phyloP scores from a whole-genome alignment of 164 flowering plant genomes.

The Nelumbo lutea region DNA sequence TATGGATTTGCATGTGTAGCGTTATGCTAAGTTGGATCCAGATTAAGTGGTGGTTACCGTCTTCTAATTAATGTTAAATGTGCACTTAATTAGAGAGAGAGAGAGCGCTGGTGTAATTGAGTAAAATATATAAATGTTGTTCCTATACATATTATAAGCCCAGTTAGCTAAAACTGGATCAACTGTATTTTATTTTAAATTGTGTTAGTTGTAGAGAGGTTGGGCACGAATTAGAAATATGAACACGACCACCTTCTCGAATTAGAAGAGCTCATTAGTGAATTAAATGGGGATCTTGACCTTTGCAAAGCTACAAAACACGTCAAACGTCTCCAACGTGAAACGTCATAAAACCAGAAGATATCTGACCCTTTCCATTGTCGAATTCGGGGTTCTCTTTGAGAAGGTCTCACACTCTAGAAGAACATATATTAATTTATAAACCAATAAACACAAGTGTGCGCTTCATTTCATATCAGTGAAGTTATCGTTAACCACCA shows the following conservation, averaged over 20 bases:
- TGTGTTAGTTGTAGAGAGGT: conserved; percentile 13
- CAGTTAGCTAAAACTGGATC: conserved; percentile 2
- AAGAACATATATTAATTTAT: neutral
- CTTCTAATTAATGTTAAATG: no score
- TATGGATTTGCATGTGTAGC: no score
- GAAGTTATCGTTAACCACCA: conserved; percentile 23
- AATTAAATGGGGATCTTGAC: conserved; percentile 12
- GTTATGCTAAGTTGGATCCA: no score
- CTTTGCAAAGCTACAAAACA: conserved; percentile 9
- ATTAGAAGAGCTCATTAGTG: conserved; percentile 8
- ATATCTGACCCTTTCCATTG: neutral
- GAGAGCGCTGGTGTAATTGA: neutral
- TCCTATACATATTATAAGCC: no score
- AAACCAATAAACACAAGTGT: neutral
- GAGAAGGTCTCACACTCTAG: neutral
- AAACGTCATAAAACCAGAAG: conserved; percentile 4
- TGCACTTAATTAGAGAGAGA: no score
- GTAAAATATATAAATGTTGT: no score
- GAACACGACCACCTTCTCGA: conserved; percentile 12
- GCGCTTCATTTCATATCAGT: conserved; percentile 16
- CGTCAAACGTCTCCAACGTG: conserved; percentile 5
- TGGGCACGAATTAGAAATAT: neutral
- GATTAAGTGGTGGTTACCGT: no score
- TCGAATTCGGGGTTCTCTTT: neutral
- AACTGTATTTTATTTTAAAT: conserved; percentile 7